phyloP scores from a whole-genome alignment of 345 rosid genomes.

The Cardamine resedifolia region DNA sequence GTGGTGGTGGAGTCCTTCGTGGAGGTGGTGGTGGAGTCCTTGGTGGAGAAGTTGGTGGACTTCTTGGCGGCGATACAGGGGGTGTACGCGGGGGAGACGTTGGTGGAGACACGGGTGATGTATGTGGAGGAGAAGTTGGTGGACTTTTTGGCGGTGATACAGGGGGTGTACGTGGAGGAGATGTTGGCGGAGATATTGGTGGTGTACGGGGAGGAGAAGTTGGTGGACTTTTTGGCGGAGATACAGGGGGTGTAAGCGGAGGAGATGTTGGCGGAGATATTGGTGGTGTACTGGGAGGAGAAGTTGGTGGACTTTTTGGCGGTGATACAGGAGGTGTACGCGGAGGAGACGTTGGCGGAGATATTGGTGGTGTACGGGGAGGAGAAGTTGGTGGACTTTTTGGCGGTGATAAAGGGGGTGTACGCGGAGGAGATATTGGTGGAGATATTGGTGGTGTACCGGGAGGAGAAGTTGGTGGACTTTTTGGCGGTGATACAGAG shows the following conservation, averaged over 20 bases:
- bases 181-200: no score
- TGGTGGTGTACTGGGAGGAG: neutral
- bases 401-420: neutral
- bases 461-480: neutral
- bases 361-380: neutral
- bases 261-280: neutral
- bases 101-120: neutral
- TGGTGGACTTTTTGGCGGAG: no score
- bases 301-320: neutral
- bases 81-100: no score
- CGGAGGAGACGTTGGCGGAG: neutral
- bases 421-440: neutral
- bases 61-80: no score
- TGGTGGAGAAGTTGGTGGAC: no score
- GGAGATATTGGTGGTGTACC: neutral
- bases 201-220: no score
- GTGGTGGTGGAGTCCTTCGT: slow-evolving; percentile 4
- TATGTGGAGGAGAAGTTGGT: no score
- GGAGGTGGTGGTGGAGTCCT: neutral
- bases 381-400: neutral
- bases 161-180: no score
- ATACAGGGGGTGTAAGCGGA: no score
- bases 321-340: neutral
- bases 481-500: no score
- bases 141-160: no score